phyloP scores from a whole-genome alignment of 2,329 filamentous ascomycete genomes.

The Raffaelea ambrosiae region DNA sequence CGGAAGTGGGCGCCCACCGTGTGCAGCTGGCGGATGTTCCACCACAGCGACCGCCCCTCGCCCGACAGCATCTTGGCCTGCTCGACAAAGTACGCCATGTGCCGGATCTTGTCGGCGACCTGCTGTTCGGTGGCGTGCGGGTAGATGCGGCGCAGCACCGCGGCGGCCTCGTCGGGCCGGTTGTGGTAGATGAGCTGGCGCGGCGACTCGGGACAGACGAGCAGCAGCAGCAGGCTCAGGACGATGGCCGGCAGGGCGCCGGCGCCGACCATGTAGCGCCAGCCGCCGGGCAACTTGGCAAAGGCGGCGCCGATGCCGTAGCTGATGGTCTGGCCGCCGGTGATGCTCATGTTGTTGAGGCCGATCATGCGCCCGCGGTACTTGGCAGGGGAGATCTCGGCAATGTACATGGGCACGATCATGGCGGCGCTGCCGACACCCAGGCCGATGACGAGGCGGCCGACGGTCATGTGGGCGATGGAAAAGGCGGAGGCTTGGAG shows the following conservation, averaged over 20 bases:
- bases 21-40: neutral
- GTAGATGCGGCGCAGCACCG: constrained; percentile 51
- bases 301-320: constrained; percentile 77
- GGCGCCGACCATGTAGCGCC: constrained; percentile 86
- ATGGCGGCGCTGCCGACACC: constrained; percentile 65
- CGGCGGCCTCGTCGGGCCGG: constrained; percentile 49
- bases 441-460: constrained; percentile 59
- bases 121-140: constrained; percentile 17
- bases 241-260: constrained; percentile 67
- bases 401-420: constrained; percentile 77
- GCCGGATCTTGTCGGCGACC: constrained; percentile 1
- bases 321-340: constrained; percentile 77
- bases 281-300: constrained; percentile 45
- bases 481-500: constrained; percentile 50
- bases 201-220: constrained; percentile 74
- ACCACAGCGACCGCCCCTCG: neutral
- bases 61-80: neutral
- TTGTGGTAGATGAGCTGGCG: constrained; percentile 72
- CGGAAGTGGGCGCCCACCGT: neutral
- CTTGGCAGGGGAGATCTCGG: constrained; percentile 69
- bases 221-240: constrained; percentile 57
- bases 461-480: constrained; percentile 57
- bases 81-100: constrained; percentile 1
- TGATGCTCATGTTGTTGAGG: constrained; percentile 72
- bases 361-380: constrained; percentile 74